Percentiles rank a stretch among this genome's conserved stretches.
Evolutionary conservation across 148 eudicot genomes (phyloP).

Genomic region (Cornus controversa): DNA sequence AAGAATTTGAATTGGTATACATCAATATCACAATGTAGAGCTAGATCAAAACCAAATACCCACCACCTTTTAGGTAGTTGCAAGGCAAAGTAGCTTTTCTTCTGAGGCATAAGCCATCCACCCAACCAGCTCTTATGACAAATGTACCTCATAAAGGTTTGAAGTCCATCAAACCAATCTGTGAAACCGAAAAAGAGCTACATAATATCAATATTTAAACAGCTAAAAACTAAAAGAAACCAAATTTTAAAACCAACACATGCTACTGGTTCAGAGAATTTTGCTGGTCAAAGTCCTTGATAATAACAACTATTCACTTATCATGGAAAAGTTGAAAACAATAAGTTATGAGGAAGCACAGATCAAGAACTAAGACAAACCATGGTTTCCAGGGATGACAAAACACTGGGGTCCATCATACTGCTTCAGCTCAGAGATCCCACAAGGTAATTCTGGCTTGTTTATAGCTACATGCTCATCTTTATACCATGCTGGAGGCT

Average conservation of each 20-base stretch:
- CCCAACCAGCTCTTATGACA: slow-evolving; percentile 99
- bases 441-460: slow-evolving; percentile 91
- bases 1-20: slow-evolving; percentile 97
- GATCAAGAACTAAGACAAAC: slow-evolving; percentile 36
- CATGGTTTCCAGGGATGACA: slow-evolving; percentile 97
- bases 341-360: background rate
- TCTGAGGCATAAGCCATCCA: slow-evolving; percentile 99
- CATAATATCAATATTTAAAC: slow-evolving; percentile 3
- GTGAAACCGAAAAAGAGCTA: slow-evolving; percentile 18
- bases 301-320: background rate
- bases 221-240: slow-evolving; percentile 4
- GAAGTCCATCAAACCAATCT: slow-evolving; percentile 99
- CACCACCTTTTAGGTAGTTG: slow-evolving; percentile 96
- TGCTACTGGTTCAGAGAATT: background rate
- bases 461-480: slow-evolving; percentile 84
- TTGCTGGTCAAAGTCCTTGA: background rate
- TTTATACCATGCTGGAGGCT: slow-evolving; percentile 86
- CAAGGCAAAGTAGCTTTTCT: slow-evolving; percentile 95
- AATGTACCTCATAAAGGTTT: slow-evolving; percentile 94
- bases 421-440: slow-evolving; percentile 57
- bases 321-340: background rate
- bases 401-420: slow-evolving; percentile 98
- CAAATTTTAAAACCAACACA: slow-evolving; percentile 11
- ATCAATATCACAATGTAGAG: slow-evolving; percentile 95
- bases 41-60: slow-evolving; percentile 96